phyloP scores from a whole-genome alignment of 225 moss, liverwort and hornwort genomes.

The Physcomitrellopsis africana region DNA sequence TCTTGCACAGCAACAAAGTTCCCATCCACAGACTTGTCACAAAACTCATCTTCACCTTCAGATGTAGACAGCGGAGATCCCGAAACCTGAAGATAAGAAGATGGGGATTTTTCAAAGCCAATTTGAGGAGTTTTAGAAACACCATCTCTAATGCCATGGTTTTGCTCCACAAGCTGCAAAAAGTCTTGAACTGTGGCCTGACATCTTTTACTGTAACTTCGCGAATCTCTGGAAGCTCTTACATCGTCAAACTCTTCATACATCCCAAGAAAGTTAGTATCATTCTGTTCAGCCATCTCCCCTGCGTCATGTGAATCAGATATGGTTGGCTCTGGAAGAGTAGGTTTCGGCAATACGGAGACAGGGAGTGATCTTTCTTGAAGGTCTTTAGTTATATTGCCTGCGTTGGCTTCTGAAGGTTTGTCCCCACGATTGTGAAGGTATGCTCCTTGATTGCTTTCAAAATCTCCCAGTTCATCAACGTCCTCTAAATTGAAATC shows the following conservation, averaged over 20 bases:
- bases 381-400: constrained; percentile 5
- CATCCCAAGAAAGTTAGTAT: constrained; percentile 3
- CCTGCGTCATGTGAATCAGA: constrained; percentile 18
- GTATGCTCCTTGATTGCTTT: neutral
- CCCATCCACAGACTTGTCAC: constrained; percentile 53
- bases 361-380: constrained; percentile 2
- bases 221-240: constrained; percentile 23
- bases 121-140: constrained; percentile 8
- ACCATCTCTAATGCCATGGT: neutral
- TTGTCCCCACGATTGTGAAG: constrained; percentile 1
- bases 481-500: constrained; percentile 42
- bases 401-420: neutral
- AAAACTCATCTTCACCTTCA: constrained; percentile 41
- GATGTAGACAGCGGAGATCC: constrained; percentile 19
- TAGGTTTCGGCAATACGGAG: constrained; percentile 14
- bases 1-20: constrained; percentile 40
- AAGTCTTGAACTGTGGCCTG: constrained; percentile 34
- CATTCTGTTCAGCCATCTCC: constrained; percentile 3
- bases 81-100: constrained; percentile 19
- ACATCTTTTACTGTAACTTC: constrained; percentile 27
- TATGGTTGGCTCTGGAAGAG: constrained; percentile 24
- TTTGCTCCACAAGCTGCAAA: constrained; percentile 35
- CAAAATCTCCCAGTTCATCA: constrained; percentile 13
- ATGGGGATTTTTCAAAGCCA: constrained; percentile 8
- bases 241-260: constrained; percentile 21